Base-by-base conservation (phyloP, 2,329 filamentous ascomycete species). In the Aureobasidium sp. region DNA sequence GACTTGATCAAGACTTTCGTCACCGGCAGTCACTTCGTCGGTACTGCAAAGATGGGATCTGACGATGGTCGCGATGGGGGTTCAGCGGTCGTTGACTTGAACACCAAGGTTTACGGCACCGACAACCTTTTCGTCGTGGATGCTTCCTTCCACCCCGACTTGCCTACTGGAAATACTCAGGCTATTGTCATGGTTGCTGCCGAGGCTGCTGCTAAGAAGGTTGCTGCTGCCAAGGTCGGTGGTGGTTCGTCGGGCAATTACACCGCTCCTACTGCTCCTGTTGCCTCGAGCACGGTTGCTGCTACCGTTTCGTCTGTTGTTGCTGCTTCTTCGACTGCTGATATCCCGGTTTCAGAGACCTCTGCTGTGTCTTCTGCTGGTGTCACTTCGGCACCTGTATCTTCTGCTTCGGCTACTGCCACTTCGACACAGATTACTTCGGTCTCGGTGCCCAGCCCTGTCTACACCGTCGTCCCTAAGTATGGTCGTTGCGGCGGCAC, bases 131-230 rank as follows among this genome's bases (percentile, higher is more conserved):
- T 62, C 56, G 55, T 65, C n/a, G 78, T 85, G 2, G 82, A 86
- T 59, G 81, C 78, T 0, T 77, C 76, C 56, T 81, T 86, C 62
- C 83, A 84, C 69, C 82, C 83, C 0, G 83, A 84, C 57, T 76
- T 85, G 55, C 75, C 81, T 2, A 83, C 81, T 0, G 79, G 81
- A 16, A 87, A 88, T 67, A 83, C 83, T 1, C 78, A 80, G 49
- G 75, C 79, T 1, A 77, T 79, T 29, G 78, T 84, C 58, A 79
- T 85, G 67, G 73, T 81, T 30, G 79, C 75, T 10, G 76, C 80
- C 16, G 82, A 85, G 69, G 73, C 74, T 29, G 80, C 80, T 3
- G 74, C 74, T 5, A 71, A 70, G 55, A 74, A 66, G 58, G 76
- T 76, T 55, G 14, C 19, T 16, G 51, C 51, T 21, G 45, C 30